Conservation (phyloP, 2,329 filamentous ascomycete species). For the Metarhizium sp. region DNA sequence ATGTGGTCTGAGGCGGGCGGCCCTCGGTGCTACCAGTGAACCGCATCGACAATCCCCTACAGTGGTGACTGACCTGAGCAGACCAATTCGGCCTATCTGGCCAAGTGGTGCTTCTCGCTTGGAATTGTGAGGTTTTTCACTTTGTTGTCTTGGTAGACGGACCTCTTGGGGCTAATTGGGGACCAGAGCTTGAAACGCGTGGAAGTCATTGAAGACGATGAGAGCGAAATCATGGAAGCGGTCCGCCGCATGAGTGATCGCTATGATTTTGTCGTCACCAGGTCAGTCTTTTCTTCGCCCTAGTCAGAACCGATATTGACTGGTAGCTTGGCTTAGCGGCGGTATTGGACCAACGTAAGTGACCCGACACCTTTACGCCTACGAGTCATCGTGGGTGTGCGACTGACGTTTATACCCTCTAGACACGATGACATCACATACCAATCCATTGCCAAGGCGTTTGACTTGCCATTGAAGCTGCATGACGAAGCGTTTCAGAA, state of each 20-base stretch:
- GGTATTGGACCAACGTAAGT: constrained; percentile 89
- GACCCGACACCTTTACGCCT: background rate
- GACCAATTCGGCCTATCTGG: constrained; percentile 56
- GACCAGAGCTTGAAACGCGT: constrained; percentile 66
- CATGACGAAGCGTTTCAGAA: constrained; percentile 68
- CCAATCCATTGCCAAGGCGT: constrained; percentile 84
- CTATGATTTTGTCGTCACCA: constrained; percentile 94
- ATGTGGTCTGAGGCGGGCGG: too few species aligned
- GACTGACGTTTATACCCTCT: constrained; percentile 10
- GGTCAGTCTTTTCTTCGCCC: constrained; percentile 22
- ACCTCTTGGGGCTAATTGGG: background rate
- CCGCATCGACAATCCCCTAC: background rate
- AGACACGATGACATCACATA: constrained; percentile 99
- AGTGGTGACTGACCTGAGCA: constrained; percentile 16
- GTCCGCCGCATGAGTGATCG: constrained; percentile 75
- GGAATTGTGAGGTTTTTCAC: constrained; percentile 39
- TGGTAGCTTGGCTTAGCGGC: constrained; percentile 40
- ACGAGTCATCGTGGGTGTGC: background rate
- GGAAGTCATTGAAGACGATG: constrained; percentile 90
- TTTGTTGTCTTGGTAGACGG: background rate
- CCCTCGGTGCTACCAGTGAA: background rate
- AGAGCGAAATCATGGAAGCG: constrained; percentile 81
- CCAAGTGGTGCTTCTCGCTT: constrained; percentile 54
- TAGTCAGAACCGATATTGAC: background rate
- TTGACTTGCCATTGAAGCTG: constrained; percentile 64